A percentile compares a stretch with the other conserved stretches of the same genome.
Evolutionary conservation across 78 protist species (phyloP).

Genomic region (Dictyostelium capitatum): DNA sequence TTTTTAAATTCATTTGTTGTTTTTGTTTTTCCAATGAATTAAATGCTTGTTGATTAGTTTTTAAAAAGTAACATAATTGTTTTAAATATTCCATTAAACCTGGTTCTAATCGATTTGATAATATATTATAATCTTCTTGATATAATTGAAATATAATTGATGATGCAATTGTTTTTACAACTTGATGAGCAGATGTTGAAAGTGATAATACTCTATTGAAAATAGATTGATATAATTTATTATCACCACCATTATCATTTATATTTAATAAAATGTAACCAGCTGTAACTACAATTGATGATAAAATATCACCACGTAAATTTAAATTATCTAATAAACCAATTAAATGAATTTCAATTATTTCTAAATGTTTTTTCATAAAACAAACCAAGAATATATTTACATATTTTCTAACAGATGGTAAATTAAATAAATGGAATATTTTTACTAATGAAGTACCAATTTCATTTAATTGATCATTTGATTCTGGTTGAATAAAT

Average conservation of each 20-base stretch:
- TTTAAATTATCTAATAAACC: conserved; percentile 37
- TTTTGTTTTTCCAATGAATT: conserved; percentile 41
- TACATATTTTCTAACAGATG: conserved; percentile 59
- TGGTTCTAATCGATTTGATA: not conserved
- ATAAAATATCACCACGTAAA: conserved; percentile 70
- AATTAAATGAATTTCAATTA: conserved; percentile 24
- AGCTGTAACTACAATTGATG: conserved; percentile 23
- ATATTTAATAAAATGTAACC: conserved; percentile 33
- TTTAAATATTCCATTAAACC: conserved; percentile 10
- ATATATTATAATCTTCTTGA: not conserved
- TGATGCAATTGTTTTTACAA: conserved; percentile 42
- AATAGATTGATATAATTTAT: not conserved
- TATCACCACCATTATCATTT: not conserved
- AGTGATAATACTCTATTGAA: conserved; percentile 45
- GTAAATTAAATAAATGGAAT: conserved; percentile 45
- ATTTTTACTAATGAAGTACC: conserved; percentile 8
- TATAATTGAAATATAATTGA: not conserved
- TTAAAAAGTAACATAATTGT: conserved; percentile 39
- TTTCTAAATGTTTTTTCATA: conserved; percentile 2
- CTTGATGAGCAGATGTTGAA: conserved; percentile 24
- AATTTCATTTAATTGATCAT: conserved; percentile 7
- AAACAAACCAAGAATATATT: conserved; percentile 56
- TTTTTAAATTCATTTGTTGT: not conserved
- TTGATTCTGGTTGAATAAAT: not conserved
- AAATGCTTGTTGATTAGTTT: conserved; percentile 30